phyloP scores from a whole-genome alignment of 208 protist species.

The Trypanosoma avium region DNA sequence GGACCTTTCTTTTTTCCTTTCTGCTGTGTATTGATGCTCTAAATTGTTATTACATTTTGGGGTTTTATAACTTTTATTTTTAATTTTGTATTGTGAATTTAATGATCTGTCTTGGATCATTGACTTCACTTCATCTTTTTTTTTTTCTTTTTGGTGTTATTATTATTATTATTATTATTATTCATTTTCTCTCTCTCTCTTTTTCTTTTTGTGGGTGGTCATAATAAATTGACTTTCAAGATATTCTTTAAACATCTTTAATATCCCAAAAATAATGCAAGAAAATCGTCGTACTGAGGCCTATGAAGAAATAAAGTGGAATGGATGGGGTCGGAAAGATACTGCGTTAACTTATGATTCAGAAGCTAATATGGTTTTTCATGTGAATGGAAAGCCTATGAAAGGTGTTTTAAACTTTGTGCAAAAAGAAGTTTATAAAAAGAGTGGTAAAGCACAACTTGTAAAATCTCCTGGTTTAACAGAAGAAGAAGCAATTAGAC shows the following conservation, averaged over 20 bases:
- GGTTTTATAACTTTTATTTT: too few relatives aligned
- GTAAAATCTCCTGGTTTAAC: slow-evolving; percentile 68
- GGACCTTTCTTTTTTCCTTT: too few relatives aligned
- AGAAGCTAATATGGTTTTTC: slow-evolving; percentile 49
- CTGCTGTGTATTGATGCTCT: too few relatives aligned
- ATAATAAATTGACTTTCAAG: too few relatives aligned
- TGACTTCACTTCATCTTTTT: too few relatives aligned
- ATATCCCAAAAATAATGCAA: slow-evolving; percentile 1
- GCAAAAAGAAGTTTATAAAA: slow-evolving; percentile 66
- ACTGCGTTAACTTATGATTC: slow-evolving; percentile 70
- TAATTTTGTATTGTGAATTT: too few relatives aligned
- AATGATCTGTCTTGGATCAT: too few relatives aligned
- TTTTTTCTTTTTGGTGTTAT: too few relatives aligned
- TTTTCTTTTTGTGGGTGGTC: too few relatives aligned
- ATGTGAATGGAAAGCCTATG: slow-evolving; percentile 81
- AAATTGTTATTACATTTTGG: too few relatives aligned
- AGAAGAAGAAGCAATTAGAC: slow-evolving; percentile 65
- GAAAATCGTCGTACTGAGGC: slow-evolving; percentile 33
- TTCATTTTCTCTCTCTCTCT: neutral
- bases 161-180: too few relatives aligned
- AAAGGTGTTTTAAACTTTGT: slow-evolving; percentile 81
- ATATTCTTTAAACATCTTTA: too few relatives aligned
- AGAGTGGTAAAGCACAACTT: slow-evolving; percentile 38
- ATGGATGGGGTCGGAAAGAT: slow-evolving; percentile 81
- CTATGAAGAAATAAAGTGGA: slow-evolving; percentile 90